These are phyloP conservation scores for Phytophthora brassicae DNA, from an alignment of 352 stramenopile genomes.

Conservation along the genomic window DNA sequence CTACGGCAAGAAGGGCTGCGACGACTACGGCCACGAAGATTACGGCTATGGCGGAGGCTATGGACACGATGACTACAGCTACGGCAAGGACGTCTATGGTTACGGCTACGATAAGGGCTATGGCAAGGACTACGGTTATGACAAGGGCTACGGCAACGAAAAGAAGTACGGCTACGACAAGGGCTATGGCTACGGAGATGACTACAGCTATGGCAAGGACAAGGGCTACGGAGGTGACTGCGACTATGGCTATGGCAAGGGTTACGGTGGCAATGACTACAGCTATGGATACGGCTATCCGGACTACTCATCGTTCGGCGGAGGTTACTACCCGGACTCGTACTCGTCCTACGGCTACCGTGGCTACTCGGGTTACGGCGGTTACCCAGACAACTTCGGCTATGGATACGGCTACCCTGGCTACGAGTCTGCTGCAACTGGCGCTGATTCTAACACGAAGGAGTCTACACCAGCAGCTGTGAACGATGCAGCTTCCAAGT, in stretches of 20 bases:
- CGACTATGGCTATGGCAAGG: not conserved
- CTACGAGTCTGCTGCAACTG: constrained; percentile 6
- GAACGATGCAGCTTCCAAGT: not conserved
- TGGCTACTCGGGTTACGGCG: no score
- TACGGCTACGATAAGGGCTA: not conserved
- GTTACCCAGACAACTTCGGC: no score
- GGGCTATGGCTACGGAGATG: not conserved
- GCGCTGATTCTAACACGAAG: not conserved
- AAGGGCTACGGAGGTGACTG: constrained; percentile 6
- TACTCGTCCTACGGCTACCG: constrained; percentile 9
- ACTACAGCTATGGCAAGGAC: not conserved
- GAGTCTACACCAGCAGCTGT: not conserved
- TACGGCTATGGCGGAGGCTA: not conserved
- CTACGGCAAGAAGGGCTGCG: not conserved
- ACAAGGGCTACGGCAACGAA: not conserved
- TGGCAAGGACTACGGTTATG: not conserved
- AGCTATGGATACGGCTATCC: not conserved
- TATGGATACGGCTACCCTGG: not conserved
- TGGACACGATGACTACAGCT: not conserved
- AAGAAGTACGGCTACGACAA: not conserved
- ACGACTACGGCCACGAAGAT: not conserved
- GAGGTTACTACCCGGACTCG: constrained; percentile 8
- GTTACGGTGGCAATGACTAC: not conserved
- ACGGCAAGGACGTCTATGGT: not conserved
- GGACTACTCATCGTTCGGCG: constrained; percentile 13